Base-by-base conservation (phyloP, 2,329 filamentous ascomycete genomes). In the Alternaria incomplexa region DNA sequence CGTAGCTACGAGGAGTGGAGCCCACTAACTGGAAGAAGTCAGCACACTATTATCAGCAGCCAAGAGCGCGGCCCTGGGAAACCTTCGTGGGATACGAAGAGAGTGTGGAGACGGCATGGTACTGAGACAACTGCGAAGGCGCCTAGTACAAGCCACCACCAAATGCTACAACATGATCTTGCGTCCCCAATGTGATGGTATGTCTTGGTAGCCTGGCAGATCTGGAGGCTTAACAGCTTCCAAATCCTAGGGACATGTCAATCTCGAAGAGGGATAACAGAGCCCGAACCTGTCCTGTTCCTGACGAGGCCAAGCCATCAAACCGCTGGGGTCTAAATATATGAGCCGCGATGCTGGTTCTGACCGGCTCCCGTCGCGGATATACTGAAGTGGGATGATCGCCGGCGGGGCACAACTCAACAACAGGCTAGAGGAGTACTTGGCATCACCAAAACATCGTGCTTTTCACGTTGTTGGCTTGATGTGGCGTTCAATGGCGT, bases 1-100 rank as follows among this genome's bases (percentile, higher is more conserved):
- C 68, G 71, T 58, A 59, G 63, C 62, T 58, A 36, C 50, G 62
- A 65, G 64, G 69, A 70, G 64, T 53, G 57, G 50, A 52, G 56
- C 59, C 62, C 58, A 62, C 64, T 67, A 63, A 65, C 20, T 58
- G 30, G 53, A 53, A 30, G 60, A 53, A 68, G 56, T 59, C 64
- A 66, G 59, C 62, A 62, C 55, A 63, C 65, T 58, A 66, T 66
- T 45, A 51, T 57, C 63, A 65, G 62, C 61, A 63, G 70, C 69
- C 70, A 72, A 73, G 70, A 64, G 51, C n/a, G 32, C 61, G 46
- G 61, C 58, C 55, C 61, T 55, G 17, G 56, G 66, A 61, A 65
- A 60, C 58, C 54, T 45, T 65, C 36, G 48, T 36, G 36, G 44
- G 58, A 69, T 66, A 69, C 69, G 66, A 66, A 60, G 51, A 36